Base-by-base conservation (phyloP, 164 flowering plant species). In the Taxillus chinensis region DNA sequence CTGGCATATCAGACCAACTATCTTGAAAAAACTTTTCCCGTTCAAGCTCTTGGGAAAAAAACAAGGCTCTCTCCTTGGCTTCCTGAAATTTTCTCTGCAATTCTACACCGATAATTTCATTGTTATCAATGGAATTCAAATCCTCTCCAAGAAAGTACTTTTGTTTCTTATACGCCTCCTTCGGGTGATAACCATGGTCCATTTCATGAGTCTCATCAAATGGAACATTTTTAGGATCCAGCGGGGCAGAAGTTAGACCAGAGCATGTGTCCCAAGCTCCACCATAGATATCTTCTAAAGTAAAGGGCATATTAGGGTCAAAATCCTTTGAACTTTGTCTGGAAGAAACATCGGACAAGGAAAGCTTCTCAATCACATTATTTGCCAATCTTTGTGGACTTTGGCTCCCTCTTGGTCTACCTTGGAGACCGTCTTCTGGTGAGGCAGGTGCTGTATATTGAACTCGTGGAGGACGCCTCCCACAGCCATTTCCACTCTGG, bases 301-400 rank as follows among this genome's bases (percentile, higher is more conserved):
- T 80, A 50, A 86, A 83, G 1, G 89, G 92, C 40, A 64, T 69
- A 59, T 76, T 81, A 57, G 68, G 64, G 56, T 77, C 78, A 53
- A 63, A 65, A 43, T 76, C 86, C 60, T 68, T 74, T 9, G 75
- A 66, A 68, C 62, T 75, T 58, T 61, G 61, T 69, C 65, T 80
- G 9, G 81, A 68, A 62, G 60, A 61, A 59, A 57, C 67, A 61
- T 56, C 67, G 65, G 80, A 68, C 67, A 79, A 82, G 5, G 90
- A 81, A 49, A 93, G 86, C 70, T 80, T 93, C 71, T 89, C 97
- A 53, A 87, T 77, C 50, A 90, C 96, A 77, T 75, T 79, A 67
- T 81, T 90, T 41, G 95, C 95, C 65, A 89, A 75, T 56, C 73
- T 78, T 41, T 84, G 70, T 12, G 95, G 95, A 57, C 90, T 84